phyloP scores from a whole-genome alignment of 257 asterid species.

The Datura wrightii region DNA sequence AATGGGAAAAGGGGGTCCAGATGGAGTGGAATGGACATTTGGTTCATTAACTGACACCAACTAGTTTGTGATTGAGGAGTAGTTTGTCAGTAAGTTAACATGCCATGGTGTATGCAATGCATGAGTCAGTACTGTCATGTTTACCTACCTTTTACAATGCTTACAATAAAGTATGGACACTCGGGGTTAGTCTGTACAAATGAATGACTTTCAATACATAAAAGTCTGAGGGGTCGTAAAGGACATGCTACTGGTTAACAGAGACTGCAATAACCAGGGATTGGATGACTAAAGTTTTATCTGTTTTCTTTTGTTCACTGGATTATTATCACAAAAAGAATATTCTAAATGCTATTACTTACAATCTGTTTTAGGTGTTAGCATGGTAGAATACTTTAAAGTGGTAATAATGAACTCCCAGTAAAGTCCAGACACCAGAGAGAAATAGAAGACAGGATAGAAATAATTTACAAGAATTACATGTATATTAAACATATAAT shows the following conservation, averaged over 20 bases:
- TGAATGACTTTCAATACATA: background rate
- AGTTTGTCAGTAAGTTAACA: background rate
- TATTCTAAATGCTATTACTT: background rate
- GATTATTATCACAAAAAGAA: background rate
- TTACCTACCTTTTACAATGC: background rate
- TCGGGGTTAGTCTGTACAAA: background rate
- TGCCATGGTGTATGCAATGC: background rate
- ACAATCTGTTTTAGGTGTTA: background rate
- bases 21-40: background rate
- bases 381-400: background rate
- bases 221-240: background rate
- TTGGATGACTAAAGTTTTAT: background rate
- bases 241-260: background rate
- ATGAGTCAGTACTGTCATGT: background rate
- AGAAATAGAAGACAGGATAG: background rate
- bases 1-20: background rate
- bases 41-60: background rate
- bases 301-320: background rate
- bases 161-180: background rate
- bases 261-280: constrained; percentile 24
- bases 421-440: background rate
- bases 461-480: background rate
- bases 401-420: background rate
- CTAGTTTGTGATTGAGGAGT: constrained; percentile 12
- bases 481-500: background rate